Conservation (phyloP, 106 monocot species). For the Chionographis japonica region DNA sequence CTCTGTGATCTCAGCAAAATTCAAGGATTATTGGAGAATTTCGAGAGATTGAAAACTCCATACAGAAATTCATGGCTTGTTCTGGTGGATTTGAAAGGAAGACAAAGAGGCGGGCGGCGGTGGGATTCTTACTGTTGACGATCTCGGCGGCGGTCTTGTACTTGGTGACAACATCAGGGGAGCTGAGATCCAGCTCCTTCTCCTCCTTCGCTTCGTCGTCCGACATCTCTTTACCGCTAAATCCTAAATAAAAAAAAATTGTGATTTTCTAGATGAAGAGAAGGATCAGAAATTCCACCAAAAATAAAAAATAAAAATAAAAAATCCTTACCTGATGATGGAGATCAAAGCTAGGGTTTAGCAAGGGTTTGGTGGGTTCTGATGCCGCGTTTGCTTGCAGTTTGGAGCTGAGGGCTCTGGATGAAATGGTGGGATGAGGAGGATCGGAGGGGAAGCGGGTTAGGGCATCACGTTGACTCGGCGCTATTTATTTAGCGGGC, state of each 20-base stretch:
- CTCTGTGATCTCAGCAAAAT: constrained; percentile 2
- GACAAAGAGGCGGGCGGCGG: neutral
- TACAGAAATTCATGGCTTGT: too few relatives aligned
- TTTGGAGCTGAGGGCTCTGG: too few relatives aligned
- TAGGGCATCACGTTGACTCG: too few relatives aligned
- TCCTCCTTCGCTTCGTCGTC: constrained; percentile 45
- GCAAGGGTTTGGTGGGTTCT: too few relatives aligned
- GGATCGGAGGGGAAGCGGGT: too few relatives aligned
- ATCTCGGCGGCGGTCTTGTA: constrained; percentile 49
- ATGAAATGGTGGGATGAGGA: too few relatives aligned
- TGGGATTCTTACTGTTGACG: constrained; percentile 31
- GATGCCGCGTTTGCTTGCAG: too few relatives aligned
- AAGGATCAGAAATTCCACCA: neutral
- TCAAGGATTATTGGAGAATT: too few relatives aligned
- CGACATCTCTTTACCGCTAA: constrained; percentile 22
- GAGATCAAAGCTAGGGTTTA: too few relatives aligned
- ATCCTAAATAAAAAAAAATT: too few relatives aligned
- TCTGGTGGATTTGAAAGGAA: neutral
- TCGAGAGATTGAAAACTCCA: too few relatives aligned
- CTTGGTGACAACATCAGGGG: constrained; percentile 51
- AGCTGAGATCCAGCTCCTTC: constrained; percentile 48
- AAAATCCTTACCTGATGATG: neutral
- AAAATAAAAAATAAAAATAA: neutral
- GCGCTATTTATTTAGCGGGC: too few relatives aligned
- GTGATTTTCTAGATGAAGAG: neutral